phyloP scores from a whole-genome alignment of 768 basidiomycete species.

The Tulasnella sp. region DNA sequence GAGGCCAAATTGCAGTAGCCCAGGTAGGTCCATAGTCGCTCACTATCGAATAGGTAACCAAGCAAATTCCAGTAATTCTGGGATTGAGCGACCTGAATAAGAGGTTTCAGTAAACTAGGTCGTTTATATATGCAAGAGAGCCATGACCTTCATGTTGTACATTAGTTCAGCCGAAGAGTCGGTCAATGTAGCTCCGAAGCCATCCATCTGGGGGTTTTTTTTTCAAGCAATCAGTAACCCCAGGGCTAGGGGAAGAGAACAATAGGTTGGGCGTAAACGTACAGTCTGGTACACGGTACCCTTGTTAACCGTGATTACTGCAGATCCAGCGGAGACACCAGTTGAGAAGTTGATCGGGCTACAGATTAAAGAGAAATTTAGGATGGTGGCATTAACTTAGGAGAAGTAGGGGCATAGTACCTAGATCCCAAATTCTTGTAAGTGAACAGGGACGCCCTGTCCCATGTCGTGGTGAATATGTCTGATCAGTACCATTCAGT shows the following conservation, averaged over 20 bases:
- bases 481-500: background rate
- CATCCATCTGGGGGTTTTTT: too few species aligned
- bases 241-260: too few species aligned
- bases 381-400: background rate
- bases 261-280: too few species aligned
- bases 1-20: background rate
- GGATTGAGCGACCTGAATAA: constrained; percentile 36
- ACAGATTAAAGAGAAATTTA: background rate
- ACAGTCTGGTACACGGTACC: constrained; percentile 41
- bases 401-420: constrained; percentile 20
- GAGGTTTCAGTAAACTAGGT: background rate
- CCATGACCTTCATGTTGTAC: constrained; percentile 50
- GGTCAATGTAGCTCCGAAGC: constrained; percentile 41
- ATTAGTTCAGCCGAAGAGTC: constrained; percentile 57
- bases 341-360: constrained; percentile 45
- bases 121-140: background rate
- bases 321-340: constrained; percentile 46
- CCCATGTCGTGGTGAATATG: constrained; percentile 26
- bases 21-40: constrained; percentile 7
- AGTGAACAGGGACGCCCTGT: constrained; percentile 38
- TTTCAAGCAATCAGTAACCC: too few species aligned
- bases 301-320: constrained; percentile 54
- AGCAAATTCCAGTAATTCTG: constrained; percentile 49
- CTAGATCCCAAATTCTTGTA: constrained; percentile 30
- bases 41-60: constrained; percentile 44